Conservation (phyloP, 345 rosid species). For the Eucalyptus regnans region DNA sequence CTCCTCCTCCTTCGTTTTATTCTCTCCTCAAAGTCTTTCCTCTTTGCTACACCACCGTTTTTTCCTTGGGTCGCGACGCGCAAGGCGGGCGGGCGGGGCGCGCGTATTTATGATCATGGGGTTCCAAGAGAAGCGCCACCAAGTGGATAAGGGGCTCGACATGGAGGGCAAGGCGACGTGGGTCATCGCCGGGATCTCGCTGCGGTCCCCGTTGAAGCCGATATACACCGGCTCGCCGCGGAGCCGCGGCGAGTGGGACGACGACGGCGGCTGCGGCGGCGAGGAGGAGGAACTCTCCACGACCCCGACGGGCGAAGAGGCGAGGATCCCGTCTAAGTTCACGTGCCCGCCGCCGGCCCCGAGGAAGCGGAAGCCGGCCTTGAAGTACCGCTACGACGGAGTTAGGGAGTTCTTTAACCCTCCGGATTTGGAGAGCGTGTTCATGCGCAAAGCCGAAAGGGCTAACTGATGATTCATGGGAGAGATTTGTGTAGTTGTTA, state of each 20-base stretch:
- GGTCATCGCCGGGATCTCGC: conserved; percentile 20
- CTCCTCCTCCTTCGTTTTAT: neutral
- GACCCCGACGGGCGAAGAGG: conserved; percentile 45
- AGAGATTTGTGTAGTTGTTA: neutral
- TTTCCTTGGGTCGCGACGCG: neutral
- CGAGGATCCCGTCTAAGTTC: conserved; percentile 29
- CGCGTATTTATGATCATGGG: neutral
- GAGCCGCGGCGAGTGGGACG: neutral
- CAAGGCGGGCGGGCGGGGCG: neutral
- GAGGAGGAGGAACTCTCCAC: conserved; percentile 25
- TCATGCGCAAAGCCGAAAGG: conserved; percentile 30
- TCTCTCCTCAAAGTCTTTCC: neutral
- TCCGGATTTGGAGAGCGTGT: conserved; percentile 50
- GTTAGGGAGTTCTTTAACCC: conserved; percentile 38
- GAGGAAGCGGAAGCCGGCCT: conserved; percentile 42
- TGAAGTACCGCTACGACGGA: conserved; percentile 12
- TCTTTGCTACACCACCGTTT: neutral
- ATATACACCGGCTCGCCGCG: conserved; percentile 20
- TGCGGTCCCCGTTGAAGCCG: conserved; percentile 41
- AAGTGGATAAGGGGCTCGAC: neutral
- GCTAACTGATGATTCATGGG: conserved; percentile 6
- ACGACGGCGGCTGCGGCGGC: neutral
- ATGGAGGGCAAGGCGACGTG: neutral
- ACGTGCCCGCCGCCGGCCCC: conserved; percentile 84
- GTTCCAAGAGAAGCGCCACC: neutral